Evolutionary conservation across 208 protist species (phyloP).

Genomic region (Trichomonas tenax): DNA sequence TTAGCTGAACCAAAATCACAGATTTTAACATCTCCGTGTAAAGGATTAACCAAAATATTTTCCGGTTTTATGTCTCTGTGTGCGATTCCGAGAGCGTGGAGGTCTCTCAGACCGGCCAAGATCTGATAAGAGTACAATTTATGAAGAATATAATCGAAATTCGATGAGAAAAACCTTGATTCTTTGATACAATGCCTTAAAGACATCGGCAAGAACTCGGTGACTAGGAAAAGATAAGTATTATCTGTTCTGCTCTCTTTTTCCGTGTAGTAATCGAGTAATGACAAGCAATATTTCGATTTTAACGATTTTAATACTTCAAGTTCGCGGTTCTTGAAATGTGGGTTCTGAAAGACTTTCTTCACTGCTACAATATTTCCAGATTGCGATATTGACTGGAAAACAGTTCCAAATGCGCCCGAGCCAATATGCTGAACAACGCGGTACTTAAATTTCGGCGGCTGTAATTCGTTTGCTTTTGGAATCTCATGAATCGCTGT

Average conservation of each 20-base stretch:
- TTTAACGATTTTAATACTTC: neutral
- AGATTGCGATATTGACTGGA: neutral
- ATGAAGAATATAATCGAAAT: neutral
- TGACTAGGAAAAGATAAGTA: conserved; percentile 90
- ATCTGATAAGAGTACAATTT: conserved; percentile 87
- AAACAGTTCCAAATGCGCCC: neutral
- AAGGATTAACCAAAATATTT: conserved; percentile 69
- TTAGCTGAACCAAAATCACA: conserved; percentile 75
- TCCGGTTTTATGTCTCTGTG: conserved; percentile 85
- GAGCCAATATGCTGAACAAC: neutral
- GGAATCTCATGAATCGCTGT: neutral
- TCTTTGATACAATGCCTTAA: neutral
- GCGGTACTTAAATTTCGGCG: neutral
- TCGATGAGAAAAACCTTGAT: neutral
- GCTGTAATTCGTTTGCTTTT: neutral
- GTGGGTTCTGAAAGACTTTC: neutral
- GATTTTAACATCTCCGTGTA: conserved; percentile 63
- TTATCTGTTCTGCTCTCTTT: conserved; percentile 44
- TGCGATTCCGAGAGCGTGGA: conserved; percentile 71
- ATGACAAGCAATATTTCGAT: neutral
- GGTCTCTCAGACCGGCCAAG: conserved; percentile 73
- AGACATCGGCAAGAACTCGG: conserved; percentile 91
- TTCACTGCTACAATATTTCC: neutral
- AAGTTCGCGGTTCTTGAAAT: neutral
- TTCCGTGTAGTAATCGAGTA: neutral